These are phyloP conservation scores for Eutrema japonicum DNA, from an alignment of 345 rosid species.

Conservation along the genomic window DNA sequence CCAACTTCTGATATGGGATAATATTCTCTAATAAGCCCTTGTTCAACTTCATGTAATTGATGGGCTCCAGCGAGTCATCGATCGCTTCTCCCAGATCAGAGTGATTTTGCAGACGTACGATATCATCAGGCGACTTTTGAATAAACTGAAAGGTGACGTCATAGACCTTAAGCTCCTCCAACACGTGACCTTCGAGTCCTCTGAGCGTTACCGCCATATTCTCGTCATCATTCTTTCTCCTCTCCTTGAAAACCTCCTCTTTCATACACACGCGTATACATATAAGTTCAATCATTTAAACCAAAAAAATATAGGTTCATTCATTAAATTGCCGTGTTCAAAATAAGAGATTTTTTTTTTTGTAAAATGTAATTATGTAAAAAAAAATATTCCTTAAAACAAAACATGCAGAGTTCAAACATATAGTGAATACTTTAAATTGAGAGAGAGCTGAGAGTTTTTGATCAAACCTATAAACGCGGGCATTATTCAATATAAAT, in stretches of 20 bases:
- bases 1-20: too few species aligned
- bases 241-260: conserved; percentile 42
- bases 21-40: too few species aligned
- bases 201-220: conserved; percentile 32
- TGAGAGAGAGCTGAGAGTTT: not conserved
- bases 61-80: conserved; percentile 44
- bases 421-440: not conserved
- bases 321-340: not conserved
- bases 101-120: conserved; percentile 43
- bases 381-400: too few species aligned
- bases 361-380: not conserved
- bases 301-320: conserved; percentile 16
- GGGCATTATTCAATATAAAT: not conserved
- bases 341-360: too few species aligned
- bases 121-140: conserved; percentile 34
- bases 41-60: conserved; percentile 43
- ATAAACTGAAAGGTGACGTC: conserved; percentile 40
- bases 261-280: conserved; percentile 3
- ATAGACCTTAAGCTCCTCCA: conserved; percentile 41
- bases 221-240: conserved; percentile 44
- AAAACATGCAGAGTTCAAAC: not conserved
- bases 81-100: conserved; percentile 43
- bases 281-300: too few species aligned
- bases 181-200: conserved; percentile 43
- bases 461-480: not conserved